phyloP scores from a whole-genome alignment of 495 filamentous ascomycete species.

The Talaromyces ruber region DNA sequence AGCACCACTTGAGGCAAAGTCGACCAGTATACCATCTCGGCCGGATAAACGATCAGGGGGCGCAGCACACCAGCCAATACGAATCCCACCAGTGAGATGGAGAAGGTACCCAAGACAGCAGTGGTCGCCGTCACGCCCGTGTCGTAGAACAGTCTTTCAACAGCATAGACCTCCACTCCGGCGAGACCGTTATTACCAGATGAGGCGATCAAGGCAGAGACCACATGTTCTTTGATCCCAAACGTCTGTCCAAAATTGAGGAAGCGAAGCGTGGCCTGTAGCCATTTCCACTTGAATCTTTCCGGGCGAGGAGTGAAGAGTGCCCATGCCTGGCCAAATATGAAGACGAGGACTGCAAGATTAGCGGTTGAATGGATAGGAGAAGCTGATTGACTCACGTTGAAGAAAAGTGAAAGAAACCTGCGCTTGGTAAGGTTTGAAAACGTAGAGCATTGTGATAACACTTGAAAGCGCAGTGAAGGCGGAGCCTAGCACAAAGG shows the following conservation, averaged over 20 bases:
- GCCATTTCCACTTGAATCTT: slow-evolving; percentile 11
- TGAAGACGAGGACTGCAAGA: slow-evolving; percentile 15
- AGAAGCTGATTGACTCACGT: slow-evolving; percentile 8
- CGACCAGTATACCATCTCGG: slow-evolving; percentile 13
- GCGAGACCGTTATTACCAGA: slow-evolving; percentile 27
- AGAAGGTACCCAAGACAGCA: slow-evolving; percentile 32
- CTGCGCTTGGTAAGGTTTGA: slow-evolving; percentile 17
- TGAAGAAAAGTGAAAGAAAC: slow-evolving; percentile 21
- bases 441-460: slow-evolving; percentile 23
- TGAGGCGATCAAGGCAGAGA: slow-evolving; percentile 31
- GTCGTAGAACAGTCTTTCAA: slow-evolving; percentile 37
- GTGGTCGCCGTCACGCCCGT: slow-evolving; percentile 20
- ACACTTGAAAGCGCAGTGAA: slow-evolving; percentile 24
- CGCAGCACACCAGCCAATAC: slow-evolving; percentile 14
- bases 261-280: slow-evolving; percentile 16
- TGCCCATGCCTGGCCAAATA: slow-evolving; percentile 18
- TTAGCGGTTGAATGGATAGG: background rate
- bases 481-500: slow-evolving; percentile 16
- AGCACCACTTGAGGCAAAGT: slow-evolving; percentile 11
- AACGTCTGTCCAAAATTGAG: slow-evolving; percentile 28
- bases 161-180: slow-evolving; percentile 27
- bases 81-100: slow-evolving; percentile 39
- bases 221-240: slow-evolving; percentile 37
- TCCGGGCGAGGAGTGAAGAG: slow-evolving; percentile 14
- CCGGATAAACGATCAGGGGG: slow-evolving; percentile 11